These are phyloP conservation scores for Penicillium sp. DNA, from an alignment of 2,329 filamentous ascomycete species.

Conservation along the genomic window DNA sequence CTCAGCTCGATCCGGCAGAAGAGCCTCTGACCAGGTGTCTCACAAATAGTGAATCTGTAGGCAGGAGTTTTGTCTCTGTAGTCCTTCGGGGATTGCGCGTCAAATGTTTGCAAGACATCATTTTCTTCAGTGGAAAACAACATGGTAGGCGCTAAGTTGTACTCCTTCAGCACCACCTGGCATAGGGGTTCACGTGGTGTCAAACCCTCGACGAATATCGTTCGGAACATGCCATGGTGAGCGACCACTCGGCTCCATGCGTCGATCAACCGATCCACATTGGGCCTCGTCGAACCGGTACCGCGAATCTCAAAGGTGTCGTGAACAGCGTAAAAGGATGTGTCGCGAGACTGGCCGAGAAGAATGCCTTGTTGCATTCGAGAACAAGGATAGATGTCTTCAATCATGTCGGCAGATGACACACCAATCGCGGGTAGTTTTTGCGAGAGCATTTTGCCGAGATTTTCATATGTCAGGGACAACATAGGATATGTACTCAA, in stretches of 20 bases:
- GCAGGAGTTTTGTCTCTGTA: constrained; percentile 32
- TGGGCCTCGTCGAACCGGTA: constrained; percentile 14
- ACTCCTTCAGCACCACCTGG: constrained; percentile 31
- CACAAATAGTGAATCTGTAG: constrained; percentile 43
- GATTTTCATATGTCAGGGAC: constrained; percentile 37
- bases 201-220: constrained; percentile 33
- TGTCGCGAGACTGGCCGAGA: constrained; percentile 29
- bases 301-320: constrained; percentile 32
- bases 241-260: constrained; percentile 31
- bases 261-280: constrained; percentile 20
- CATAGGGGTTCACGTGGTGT: constrained; percentile 29
- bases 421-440: constrained; percentile 37
- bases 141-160: constrained; percentile 21
- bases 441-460: constrained; percentile 33
- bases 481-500: constrained; percentile 44
- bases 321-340: constrained; percentile 34
- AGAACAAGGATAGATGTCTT: constrained; percentile 40
- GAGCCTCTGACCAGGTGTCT: constrained; percentile 32
- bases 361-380: constrained; percentile 36
- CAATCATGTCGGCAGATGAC: constrained; percentile 29
- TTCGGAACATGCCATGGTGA: constrained; percentile 33
- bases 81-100: constrained; percentile 22
- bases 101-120: constrained; percentile 26
- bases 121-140: constrained; percentile 27
- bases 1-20: constrained; percentile 48